phyloP scores from a whole-genome alignment of 805 yeast genomes.

The Lachancea sp. region DNA sequence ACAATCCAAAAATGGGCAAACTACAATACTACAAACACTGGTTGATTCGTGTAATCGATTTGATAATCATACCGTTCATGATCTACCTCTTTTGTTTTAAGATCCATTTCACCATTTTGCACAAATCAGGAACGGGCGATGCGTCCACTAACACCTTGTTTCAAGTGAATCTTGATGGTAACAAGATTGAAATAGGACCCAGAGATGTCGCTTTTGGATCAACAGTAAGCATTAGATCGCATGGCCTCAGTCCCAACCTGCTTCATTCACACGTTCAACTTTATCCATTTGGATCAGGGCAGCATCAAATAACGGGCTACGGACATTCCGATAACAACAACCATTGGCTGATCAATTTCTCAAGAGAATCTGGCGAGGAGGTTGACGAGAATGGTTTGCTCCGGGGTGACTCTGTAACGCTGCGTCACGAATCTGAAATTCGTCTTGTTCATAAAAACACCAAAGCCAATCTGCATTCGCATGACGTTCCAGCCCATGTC shows the following conservation, averaged over 20 bases:
- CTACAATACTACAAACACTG: constrained; percentile 54
- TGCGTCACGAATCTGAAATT: constrained; percentile 54
- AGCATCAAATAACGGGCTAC: constrained; percentile 76
- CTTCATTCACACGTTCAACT: constrained; percentile 68
- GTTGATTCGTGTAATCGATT: constrained; percentile 54
- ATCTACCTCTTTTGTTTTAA: constrained; percentile 72
- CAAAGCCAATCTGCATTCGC: constrained; percentile 65
- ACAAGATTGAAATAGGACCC: constrained; percentile 59
- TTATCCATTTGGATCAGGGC: constrained; percentile 72
- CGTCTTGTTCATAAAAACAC: constrained; percentile 60
- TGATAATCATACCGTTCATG: constrained; percentile 65
- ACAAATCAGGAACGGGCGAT: constrained; percentile 87
- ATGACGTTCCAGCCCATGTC: constrained; percentile 58
- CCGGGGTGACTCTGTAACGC: constrained; percentile 17
- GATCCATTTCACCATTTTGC: constrained; percentile 69
- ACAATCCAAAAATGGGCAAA: constrained; percentile 26
- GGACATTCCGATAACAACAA: constrained; percentile 70
- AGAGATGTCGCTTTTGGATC: constrained; percentile 60
- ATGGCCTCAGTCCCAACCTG: constrained; percentile 68
- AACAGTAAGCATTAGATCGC: constrained; percentile 42
- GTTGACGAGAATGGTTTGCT: constrained; percentile 28
- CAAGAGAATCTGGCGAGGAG: constrained; percentile 34
- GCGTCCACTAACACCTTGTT: constrained; percentile 83
- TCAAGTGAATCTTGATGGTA: constrained; percentile 76
- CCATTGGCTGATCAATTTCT: constrained; percentile 55